Base-by-base conservation (phyloP, 306 rosid genomes). In the Pyrus communis region DNA sequence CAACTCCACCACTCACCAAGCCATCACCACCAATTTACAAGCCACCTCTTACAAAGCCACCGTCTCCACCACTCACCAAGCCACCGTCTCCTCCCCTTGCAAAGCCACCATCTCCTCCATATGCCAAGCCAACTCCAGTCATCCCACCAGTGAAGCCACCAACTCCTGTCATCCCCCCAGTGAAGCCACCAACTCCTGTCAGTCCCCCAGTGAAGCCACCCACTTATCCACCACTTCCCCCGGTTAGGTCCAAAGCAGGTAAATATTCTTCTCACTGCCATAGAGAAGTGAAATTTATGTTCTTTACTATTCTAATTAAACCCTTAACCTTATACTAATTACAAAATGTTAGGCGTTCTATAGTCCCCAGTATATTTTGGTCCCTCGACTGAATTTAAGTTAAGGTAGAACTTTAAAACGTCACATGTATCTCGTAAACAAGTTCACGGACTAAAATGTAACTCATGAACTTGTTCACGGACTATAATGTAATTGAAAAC, bases 171-270 rank as follows among this genome's bases (percentile, higher is more conserved):
- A 33, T 5, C 7, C 38, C 38, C 1, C 38, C 38, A 45, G 17
- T 12, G 38, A 38, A 38, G 51, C 59, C 72, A 2, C 49, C 80
- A 9, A 62, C 82, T 55, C 61, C 61, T 9, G 61, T 21, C 27
- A 21, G 28, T 57, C 63, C 63, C 11, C 40, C 63, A 1, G 78
- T 40, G 25, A 74, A 28, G 55, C 85, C 82, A n/a, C 82, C 82
- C 70, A 6, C 79, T 67, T 21, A 25, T 45, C 82, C 87, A 35
- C 87, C 88, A 67, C 76, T 69, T 31, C 93, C 89, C 23, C 74
- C 85, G 2, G 90, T 89, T 8, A 89, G 58, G 76, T 88, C 97
- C 46, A 75, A 18, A 9, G 75, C 83, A 72, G 96, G 96, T 89
- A 84, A 43, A 54, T 19, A 25, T 11, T 67, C 18, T 54, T 15